Evolutionary conservation across 2,329 filamentous ascomycete species (phyloP).

Genomic region (Triangularia setosa): DNA sequence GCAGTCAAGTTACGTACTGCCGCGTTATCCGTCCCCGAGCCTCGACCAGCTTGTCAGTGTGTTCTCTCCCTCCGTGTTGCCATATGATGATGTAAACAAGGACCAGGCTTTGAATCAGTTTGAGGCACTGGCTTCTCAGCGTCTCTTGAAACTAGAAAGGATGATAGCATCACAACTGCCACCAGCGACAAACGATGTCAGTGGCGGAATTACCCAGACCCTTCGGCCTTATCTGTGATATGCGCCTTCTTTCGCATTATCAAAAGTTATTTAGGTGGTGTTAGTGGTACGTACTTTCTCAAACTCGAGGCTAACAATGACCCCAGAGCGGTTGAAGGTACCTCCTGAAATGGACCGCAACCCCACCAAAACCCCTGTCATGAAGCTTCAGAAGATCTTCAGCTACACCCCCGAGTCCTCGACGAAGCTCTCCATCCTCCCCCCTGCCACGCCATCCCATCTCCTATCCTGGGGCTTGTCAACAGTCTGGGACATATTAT

Average conservation of each 20-base stretch:
- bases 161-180: background rate
- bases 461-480: background rate
- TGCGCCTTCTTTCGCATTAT: background rate
- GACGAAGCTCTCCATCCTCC: slow-evolving; percentile 3
- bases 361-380: slow-evolving; percentile 7
- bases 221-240: background rate
- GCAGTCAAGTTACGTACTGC: background rate
- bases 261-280: slow-evolving; percentile 1
- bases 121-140: background rate
- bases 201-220: background rate
- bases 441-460: background rate
- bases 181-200: background rate
- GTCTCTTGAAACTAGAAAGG: background rate
- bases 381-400: slow-evolving; percentile 7
- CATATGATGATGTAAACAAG: slow-evolving; percentile 5
- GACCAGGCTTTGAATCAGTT: background rate
- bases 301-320: background rate
- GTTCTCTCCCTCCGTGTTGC: background rate
- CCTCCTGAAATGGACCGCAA: slow-evolving; percentile 7
- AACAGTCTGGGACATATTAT: slow-evolving; percentile 15
- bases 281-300: background rate
- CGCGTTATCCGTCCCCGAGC: background rate
- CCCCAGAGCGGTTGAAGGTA: background rate
- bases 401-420: slow-evolving; percentile 1
- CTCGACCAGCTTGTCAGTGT: background rate